Conservation (phyloP, 352 stramenopile genomes). For the Phytophthora litchii region DNA sequence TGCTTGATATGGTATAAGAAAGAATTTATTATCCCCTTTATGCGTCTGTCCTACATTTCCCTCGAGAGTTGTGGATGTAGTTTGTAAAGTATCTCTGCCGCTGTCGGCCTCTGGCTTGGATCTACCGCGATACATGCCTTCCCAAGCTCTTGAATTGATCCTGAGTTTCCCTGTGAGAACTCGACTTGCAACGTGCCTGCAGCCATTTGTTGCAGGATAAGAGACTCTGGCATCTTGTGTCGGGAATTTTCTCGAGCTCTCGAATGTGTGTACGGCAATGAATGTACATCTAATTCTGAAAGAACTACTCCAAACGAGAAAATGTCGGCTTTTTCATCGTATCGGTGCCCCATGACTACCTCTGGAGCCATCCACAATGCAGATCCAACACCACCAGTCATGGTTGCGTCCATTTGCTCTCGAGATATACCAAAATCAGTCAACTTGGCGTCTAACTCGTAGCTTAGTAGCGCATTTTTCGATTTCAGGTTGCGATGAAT, state of each 20-base stretch:
- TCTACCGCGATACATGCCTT: conserved; percentile 22
- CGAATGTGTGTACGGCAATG: conserved; percentile 20
- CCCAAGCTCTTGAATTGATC: conserved; percentile 11
- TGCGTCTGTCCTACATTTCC: conserved; percentile 12
- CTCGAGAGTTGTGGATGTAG: conserved; percentile 29
- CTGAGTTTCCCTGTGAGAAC: conserved; percentile 17
- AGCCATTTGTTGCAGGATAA: conserved; percentile 27
- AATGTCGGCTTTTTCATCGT: conserved; percentile 65
- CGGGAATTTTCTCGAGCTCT: conserved; percentile 10
- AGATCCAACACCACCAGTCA: conserved; percentile 44
- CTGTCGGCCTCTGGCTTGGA: conserved; percentile 13
- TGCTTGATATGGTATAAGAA: neutral
- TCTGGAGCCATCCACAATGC: conserved; percentile 46
- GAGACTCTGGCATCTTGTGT: conserved; percentile 19
- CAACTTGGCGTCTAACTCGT: conserved; percentile 42
- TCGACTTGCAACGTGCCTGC: conserved; percentile 15
- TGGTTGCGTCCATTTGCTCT: conserved; percentile 31
- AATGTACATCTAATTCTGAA: conserved; percentile 34
- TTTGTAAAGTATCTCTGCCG: conserved; percentile 38
- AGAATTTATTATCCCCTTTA: conserved; percentile 1
- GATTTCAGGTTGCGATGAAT: conserved; percentile 53
- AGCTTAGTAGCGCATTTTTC: conserved; percentile 38
- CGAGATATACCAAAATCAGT: conserved; percentile 49
- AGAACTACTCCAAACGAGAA: conserved; percentile 75
- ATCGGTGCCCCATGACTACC: conserved; percentile 45